A percentile compares a stretch with the other conserved stretches of the same genome.
phyloP scores from a whole-genome alignment of 2,329 filamentous ascomycete species.

The Pseudofabraea citricarpa region DNA sequence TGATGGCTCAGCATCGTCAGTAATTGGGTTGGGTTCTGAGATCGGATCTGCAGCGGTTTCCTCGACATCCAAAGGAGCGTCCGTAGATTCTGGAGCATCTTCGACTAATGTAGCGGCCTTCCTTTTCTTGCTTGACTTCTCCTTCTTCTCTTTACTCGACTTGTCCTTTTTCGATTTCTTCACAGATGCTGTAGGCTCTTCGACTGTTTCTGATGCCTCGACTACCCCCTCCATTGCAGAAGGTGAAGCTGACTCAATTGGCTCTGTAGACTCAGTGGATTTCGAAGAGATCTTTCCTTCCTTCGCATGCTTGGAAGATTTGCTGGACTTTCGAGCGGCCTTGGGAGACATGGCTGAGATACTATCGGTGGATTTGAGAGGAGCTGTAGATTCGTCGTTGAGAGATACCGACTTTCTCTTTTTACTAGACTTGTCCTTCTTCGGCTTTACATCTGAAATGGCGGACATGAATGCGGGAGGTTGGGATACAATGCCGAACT shows the following conservation, averaged over 20 bases:
- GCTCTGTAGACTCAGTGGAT: too few species aligned
- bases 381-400: neutral
- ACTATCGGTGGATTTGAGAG: constrained; percentile 2
- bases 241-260: too few species aligned
- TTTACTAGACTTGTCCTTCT: constrained; percentile 26
- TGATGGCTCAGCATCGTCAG: constrained; percentile 1
- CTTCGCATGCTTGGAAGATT: neutral
- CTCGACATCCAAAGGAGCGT: constrained; percentile 1
- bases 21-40: neutral
- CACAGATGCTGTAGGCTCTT: neutral
- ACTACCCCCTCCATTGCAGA: neutral
- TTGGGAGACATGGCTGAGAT: neutral
- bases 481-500: too few species aligned
- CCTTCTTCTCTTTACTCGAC: constrained; percentile 8
- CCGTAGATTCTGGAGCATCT: constrained; percentile 3
- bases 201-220: neutral
- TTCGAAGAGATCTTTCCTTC: too few species aligned
- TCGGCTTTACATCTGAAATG: constrained; percentile 15
- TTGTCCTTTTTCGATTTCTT: constrained; percentile 12
- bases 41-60: constrained; percentile 3
- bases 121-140: constrained; percentile 18
- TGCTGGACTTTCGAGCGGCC: neutral
- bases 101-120: constrained; percentile 17
- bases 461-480: constrained; percentile 14
- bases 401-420: constrained; percentile 11